Evolutionary conservation across 2,329 filamentous ascomycete species (phyloP), one percentile per base, ranked within the genome.

Genomic region (Exophiala calicioides): DNA sequence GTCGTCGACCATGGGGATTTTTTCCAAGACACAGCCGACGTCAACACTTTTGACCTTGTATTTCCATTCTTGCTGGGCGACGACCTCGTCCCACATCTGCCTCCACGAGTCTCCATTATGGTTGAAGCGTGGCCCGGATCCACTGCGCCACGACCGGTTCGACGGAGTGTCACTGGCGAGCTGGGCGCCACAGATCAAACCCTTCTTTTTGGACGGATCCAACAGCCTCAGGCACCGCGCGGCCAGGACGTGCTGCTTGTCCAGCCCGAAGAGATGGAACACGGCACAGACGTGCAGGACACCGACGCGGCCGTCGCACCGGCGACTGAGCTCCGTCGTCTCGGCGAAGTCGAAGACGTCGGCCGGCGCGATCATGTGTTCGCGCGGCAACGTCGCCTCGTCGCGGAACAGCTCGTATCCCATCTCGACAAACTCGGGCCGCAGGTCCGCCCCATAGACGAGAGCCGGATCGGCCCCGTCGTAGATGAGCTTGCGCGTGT

Each of bases 61-160:
- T 21, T 18, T 55, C 35, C 41, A 50, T 15, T 42, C 37, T 6
- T 52, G 37, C 41, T 72, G 58, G 23, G 48, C 52, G 6, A 76
- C 76, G 19, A 80, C 70, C 50, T 78, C 72, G 41, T 77, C 67
- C 79, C 79, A 82, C 18, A 82, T 63, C 26, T 58, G 58, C 55
- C 75, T 72, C 62, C 80, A 81, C 45, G 70, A 77, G 5, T 63
- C 58, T 24, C 69, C 65, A 50, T 77, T 69, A 57, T 59, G 57
- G n/a, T 52, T 41, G 41, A 56, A 58, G 9, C 48, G 49, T 12
- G 23, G 40, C 13, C 55, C 49, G 15, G 54, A 40, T 13, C 44
- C 42, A 13, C 47, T 39, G 21, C 42, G 37, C 30, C 54, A 36
- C 10, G 53, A 33, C 13, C 47, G 52, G 37, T 60, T 51, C 4